Percentiles rank a stretch among this genome's conserved stretches.
phyloP scores from a whole-genome alignment of 2,329 filamentous ascomycete species.

The Laburnicola sp. region DNA sequence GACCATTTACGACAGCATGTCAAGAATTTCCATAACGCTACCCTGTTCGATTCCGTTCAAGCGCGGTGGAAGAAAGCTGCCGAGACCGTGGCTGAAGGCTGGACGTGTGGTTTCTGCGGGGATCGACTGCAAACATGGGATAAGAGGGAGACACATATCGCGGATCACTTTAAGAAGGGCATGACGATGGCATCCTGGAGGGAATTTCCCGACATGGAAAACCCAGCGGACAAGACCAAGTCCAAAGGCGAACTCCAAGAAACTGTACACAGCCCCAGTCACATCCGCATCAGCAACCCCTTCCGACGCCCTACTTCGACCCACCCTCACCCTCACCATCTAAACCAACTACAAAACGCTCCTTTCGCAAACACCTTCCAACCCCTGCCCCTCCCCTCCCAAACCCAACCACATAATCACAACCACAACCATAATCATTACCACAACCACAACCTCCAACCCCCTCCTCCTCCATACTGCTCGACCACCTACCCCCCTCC shows the following conservation, averaged over 20 bases:
- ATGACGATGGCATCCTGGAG: slow-evolving; percentile 35
- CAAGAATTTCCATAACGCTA: slow-evolving; percentile 36
- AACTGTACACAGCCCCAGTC: not conserved
- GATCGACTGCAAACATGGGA: slow-evolving; percentile 33
- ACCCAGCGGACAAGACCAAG: slow-evolving; percentile 3
- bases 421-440: too few species aligned
- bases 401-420: not conserved
- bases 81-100: slow-evolving; percentile 19
- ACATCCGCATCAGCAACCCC: not conserved
- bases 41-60: slow-evolving; percentile 28
- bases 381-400: not conserved
- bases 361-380: slow-evolving; percentile 15
- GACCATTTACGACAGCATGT: slow-evolving; percentile 41
- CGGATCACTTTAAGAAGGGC: slow-evolving; percentile 39
- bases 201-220: slow-evolving; percentile 5
- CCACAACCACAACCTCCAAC: not conserved
- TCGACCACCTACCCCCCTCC: not conserved
- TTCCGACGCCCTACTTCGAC: not conserved
- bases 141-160: slow-evolving; percentile 36
- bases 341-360: not conserved
- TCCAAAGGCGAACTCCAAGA: slow-evolving; percentile 10
- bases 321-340: not conserved
- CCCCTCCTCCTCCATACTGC: not conserved
- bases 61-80: slow-evolving; percentile 34
- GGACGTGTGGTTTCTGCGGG: slow-evolving; percentile 39